phyloP scores from a whole-genome alignment of 2,329 filamentous ascomycete genomes.

The Fusarium heterosporum region DNA sequence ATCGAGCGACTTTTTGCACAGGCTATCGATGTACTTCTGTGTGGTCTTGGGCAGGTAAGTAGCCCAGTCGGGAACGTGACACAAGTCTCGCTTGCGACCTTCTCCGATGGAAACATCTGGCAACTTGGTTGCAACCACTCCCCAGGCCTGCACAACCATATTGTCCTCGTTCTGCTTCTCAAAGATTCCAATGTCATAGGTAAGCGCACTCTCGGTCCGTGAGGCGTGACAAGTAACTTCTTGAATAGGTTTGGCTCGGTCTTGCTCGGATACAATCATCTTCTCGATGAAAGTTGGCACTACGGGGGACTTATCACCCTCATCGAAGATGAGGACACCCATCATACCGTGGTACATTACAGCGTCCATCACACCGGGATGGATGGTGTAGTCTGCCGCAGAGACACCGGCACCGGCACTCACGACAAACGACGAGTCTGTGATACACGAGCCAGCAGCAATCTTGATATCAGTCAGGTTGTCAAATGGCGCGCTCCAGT shows the following conservation, averaged over 20 bases:
- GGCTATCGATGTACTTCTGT: neutral
- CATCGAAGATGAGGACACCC: constrained; percentile 1
- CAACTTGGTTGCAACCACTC: neutral
- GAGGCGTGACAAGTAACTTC: neutral
- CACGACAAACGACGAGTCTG: neutral
- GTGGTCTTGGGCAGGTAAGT: constrained; percentile 1
- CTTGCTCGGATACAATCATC: neutral
- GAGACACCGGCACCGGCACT: neutral
- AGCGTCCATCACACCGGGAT: constrained; percentile 16
- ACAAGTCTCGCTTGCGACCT: neutral
- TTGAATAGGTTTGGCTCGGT: neutral
- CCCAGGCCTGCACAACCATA: neutral
- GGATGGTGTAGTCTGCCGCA: constrained; percentile 2
- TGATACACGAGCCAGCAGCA: neutral
- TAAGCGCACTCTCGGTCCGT: neutral
- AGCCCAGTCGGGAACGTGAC: constrained; percentile 6
- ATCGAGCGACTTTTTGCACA: constrained; percentile 1
- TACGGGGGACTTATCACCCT: constrained; percentile 8
- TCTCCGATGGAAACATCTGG: neutral
- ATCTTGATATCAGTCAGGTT: constrained; percentile 4
- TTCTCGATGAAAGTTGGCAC: constrained; percentile 13
- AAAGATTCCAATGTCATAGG: neutral
- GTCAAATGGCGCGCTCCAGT: constrained; percentile 6
- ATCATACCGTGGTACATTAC: constrained; percentile 6
- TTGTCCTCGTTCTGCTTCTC: constrained; percentile 1